A percentile compares a stretch with the other conserved stretches of the same genome.
Conservation (phyloP, 208 protist genomes). For the Naegleria lovaniensis region DNA sequence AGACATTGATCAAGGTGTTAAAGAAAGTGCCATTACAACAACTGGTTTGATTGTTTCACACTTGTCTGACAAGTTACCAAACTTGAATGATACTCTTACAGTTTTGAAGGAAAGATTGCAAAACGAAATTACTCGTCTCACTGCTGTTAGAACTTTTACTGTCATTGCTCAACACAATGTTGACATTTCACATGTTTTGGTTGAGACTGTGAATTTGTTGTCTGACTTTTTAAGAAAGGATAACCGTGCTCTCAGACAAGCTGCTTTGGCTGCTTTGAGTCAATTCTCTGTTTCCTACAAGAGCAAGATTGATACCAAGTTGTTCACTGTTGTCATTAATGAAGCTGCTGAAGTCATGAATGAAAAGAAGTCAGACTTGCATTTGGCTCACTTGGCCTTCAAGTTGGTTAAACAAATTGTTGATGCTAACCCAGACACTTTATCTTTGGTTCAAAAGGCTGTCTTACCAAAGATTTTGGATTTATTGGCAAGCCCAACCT, state of each 20-base stretch:
- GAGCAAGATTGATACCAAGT: not conserved
- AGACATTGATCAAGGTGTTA: constrained; percentile 74
- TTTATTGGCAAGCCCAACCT: constrained; percentile 50
- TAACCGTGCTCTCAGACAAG: constrained; percentile 55
- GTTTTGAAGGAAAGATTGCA: constrained; percentile 49
- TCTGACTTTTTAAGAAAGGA: constrained; percentile 59
- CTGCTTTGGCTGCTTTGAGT: constrained; percentile 46
- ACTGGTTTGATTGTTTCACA: constrained; percentile 51
- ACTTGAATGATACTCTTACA: not conserved
- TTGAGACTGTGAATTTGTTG: constrained; percentile 43
- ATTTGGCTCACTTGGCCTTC: constrained; percentile 57
- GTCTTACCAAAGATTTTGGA: constrained; percentile 44
- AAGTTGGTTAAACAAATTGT: constrained; percentile 44
- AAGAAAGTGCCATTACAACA: constrained; percentile 58
- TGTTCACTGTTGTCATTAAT: constrained; percentile 40
- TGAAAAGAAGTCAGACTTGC: constrained; percentile 55
- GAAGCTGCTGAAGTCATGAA: constrained; percentile 45
- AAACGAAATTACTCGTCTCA: constrained; percentile 62
- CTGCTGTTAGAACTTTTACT: constrained; percentile 24
- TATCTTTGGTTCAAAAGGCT: constrained; percentile 31
- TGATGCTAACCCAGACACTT: not conserved
- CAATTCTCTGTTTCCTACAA: constrained; percentile 40
- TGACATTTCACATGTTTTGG: constrained; percentile 42
- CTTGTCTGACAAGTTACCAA: constrained; percentile 46
- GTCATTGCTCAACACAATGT: not conserved